phyloP scores from a whole-genome alignment of 768 basidiomycete species.

The Trametes maxima region DNA sequence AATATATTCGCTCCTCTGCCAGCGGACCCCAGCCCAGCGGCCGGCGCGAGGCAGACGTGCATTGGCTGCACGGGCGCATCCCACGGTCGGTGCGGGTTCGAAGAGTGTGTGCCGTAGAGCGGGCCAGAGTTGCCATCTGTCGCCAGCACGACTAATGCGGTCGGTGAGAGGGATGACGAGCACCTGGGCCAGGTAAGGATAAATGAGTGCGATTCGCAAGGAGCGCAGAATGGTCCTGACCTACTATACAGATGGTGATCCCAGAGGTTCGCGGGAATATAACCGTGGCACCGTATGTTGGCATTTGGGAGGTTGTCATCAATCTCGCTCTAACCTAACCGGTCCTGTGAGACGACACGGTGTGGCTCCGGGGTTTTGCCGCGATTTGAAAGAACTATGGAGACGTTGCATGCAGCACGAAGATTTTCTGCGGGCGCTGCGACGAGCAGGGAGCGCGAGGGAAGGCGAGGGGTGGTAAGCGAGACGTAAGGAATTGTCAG shows the following conservation, averaged over 20 bases:
- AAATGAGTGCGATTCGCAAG: slow-evolving; percentile 14
- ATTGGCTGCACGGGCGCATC: not conserved
- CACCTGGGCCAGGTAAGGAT: slow-evolving; percentile 10
- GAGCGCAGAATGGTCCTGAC: not conserved
- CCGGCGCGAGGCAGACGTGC: too few species aligned
- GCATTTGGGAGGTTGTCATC: not conserved
- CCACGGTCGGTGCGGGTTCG: not conserved
- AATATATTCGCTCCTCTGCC: too few species aligned
- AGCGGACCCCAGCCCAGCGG: too few species aligned
- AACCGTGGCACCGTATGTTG: not conserved
- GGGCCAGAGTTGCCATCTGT: not conserved
- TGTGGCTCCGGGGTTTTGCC: not conserved
- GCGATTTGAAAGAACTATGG: not conserved
- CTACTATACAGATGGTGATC: not conserved
- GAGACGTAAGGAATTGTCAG: not conserved
- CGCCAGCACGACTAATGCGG: not conserved
- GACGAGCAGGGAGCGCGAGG: not conserved
- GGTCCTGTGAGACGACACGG: not conserved
- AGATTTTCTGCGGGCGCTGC: not conserved
- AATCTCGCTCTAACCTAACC: not conserved
- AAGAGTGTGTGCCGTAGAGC: not conserved
- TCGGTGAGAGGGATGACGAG: not conserved
- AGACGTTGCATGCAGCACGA: not conserved
- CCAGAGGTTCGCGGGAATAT: slow-evolving; percentile 10
- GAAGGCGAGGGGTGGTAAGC: not conserved